These are phyloP conservation scores for Cryphonectria nitschkei DNA, from an alignment of 2,329 filamentous ascomycete species.

Conservation along the genomic window DNA sequence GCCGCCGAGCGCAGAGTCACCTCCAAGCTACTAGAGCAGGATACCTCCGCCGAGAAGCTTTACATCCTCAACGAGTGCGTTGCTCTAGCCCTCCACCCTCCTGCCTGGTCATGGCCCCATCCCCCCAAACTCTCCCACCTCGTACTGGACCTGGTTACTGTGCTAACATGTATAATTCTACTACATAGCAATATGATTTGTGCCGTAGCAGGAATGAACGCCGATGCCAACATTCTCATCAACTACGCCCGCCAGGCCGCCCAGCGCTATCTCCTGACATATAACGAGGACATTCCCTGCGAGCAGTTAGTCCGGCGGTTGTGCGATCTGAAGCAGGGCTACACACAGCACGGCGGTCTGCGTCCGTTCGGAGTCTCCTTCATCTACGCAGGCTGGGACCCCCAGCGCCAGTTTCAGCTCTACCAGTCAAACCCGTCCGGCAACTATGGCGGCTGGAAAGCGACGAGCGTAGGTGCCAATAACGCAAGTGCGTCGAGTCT, in stretches of 20 bases:
- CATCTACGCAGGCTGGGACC: slow-evolving; percentile 99
- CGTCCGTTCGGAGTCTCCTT: slow-evolving; percentile 98
- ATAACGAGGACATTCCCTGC: slow-evolving; percentile 99
- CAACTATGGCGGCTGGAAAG: slow-evolving; percentile 99
- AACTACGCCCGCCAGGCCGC: slow-evolving; percentile 98
- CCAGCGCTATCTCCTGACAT: slow-evolving; percentile 96
- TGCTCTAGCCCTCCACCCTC: background rate
- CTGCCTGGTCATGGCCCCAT: background rate
- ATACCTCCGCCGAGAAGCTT: slow-evolving; percentile 99
- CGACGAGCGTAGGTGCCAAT: slow-evolving; percentile 96
- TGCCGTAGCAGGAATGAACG: slow-evolving; percentile 98
- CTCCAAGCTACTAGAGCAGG: slow-evolving; percentile 98
- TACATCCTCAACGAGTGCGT: slow-evolving; percentile 97
- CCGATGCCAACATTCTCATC: slow-evolving; percentile 99
- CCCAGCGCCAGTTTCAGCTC: slow-evolving; percentile 94
- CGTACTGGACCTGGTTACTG: background rate
- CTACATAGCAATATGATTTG: slow-evolving; percentile 94
- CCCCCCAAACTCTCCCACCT: background rate
- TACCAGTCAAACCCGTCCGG: slow-evolving; percentile 99
- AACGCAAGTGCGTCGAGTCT: slow-evolving; percentile 96
- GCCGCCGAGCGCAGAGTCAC: slow-evolving; percentile 99
- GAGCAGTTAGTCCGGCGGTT: slow-evolving; percentile 96
- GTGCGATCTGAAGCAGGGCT: slow-evolving; percentile 98
- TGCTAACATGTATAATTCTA: slow-evolving; percentile 24
- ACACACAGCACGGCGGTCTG: slow-evolving; percentile 98